phyloP scores from a whole-genome alignment of 306 rosid genomes.

The Casuarina cunninghamiana region DNA sequence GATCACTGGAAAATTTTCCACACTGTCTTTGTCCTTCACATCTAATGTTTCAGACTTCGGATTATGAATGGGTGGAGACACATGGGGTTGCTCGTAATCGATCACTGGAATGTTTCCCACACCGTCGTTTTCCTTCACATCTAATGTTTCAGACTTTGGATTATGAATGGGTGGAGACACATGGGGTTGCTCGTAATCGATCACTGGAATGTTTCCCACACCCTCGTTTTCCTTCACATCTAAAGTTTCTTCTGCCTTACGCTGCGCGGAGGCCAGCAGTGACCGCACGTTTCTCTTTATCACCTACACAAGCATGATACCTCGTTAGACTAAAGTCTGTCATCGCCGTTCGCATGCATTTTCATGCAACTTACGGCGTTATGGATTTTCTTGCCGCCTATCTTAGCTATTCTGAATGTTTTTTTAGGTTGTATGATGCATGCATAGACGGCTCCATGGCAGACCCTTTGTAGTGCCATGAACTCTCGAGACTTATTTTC shows the following conservation, averaged over 20 bases:
- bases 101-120: too few relatives aligned
- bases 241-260: constrained; percentile 39
- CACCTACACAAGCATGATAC: constrained; percentile 23
- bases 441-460: constrained; percentile 4
- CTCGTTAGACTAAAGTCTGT: background rate
- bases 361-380: background rate
- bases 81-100: too few relatives aligned
- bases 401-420: background rate
- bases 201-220: constrained; percentile 52
- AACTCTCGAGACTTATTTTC: background rate
- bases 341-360: background rate
- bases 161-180: constrained; percentile 93
- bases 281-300: constrained; percentile 20
- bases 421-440: background rate
- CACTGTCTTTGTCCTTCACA: too few relatives aligned
- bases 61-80: constrained; percentile 83
- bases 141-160: constrained; percentile 38
- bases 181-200: constrained; percentile 81
- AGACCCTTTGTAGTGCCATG: background rate
- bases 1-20: too few relatives aligned
- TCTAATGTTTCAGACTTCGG: constrained; percentile 37
- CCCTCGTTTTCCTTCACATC: constrained; percentile 38
- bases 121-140: too few relatives aligned
- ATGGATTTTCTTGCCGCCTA: background rate
- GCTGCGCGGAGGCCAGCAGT: constrained; percentile 25